These are phyloP conservation scores for Dendrocalamus sinicus DNA, from an alignment of 176 grass and related monocot genomes.

Conservation along the genomic window DNA sequence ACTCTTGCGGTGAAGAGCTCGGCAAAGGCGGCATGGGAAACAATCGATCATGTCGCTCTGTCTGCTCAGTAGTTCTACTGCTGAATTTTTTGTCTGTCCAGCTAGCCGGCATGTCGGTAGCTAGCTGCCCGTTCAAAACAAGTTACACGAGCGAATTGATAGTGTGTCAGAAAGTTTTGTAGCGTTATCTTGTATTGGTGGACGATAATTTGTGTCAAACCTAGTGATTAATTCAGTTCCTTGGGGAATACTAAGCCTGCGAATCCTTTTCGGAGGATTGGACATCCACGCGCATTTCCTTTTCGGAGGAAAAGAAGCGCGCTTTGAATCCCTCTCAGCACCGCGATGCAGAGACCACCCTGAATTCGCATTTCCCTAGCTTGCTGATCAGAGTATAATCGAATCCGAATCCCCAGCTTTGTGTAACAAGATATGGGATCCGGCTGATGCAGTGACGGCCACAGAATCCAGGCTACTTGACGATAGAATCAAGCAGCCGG, in stretches of 20 bases:
- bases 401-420: conserved; percentile 43
- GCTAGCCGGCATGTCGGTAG: background rate
- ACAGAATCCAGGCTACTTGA: conserved; percentile 41
- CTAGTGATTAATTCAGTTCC: background rate
- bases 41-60: too few relatives aligned
- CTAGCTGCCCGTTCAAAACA: background rate
- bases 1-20: too few relatives aligned
- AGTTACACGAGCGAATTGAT: background rate
- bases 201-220: background rate
- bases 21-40: too few relatives aligned
- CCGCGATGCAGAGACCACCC: conserved; percentile 25
- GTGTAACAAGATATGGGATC: conserved; percentile 52
- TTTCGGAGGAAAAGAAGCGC: conserved; percentile 31
- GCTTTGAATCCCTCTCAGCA: conserved; percentile 47
- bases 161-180: background rate
- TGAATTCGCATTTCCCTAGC: conserved; percentile 39
- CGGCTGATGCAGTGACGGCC: conserved; percentile 15
- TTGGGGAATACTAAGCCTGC: background rate
- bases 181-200: background rate
- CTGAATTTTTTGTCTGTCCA: conserved; percentile 1
- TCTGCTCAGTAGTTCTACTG: background rate
- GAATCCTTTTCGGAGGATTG: background rate
- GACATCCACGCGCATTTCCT: conserved; percentile 13
- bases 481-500: conserved; percentile 34
- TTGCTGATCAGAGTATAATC: conserved; percentile 24